A percentile compares a stretch with the other conserved stretches of the same genome.
Conservation (phyloP, 768 basidiomycete genomes). For the Pleurotus djamor region DNA sequence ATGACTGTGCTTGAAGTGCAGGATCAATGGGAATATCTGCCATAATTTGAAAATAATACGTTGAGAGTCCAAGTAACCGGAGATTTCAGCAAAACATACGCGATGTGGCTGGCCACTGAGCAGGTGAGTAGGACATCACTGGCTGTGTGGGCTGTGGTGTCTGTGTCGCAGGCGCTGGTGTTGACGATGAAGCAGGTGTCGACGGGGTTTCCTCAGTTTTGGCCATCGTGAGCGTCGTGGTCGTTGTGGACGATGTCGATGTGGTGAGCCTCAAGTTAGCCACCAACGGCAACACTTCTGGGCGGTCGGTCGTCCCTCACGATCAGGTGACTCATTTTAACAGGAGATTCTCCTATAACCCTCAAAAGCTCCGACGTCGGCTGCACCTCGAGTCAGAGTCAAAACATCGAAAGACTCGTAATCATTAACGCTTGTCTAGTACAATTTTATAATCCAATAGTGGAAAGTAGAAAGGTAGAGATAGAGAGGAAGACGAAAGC, state of each 20-base stretch:
- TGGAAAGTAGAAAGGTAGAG: not conserved
- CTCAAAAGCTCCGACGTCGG: too few species aligned
- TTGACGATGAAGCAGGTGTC: not conserved
- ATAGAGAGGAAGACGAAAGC: not conserved
- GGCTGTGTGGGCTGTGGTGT: not conserved
- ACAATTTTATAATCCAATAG: not conserved
- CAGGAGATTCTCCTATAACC: too few species aligned
- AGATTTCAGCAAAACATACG: not conserved
- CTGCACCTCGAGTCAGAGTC: too few species aligned
- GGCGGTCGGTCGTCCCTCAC: too few species aligned
- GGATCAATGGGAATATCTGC: conserved; percentile 67
- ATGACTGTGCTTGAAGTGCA: conserved; percentile 61
- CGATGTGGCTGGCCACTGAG: not conserved
- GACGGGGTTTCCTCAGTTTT: not conserved
- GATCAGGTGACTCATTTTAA: too few species aligned
- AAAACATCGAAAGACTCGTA: not conserved
- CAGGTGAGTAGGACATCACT: not conserved
- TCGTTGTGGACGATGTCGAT: too few species aligned
- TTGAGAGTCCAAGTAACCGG: not conserved
- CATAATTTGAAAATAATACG: too few species aligned
- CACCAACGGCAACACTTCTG: too few species aligned
- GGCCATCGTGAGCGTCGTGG: not conserved
- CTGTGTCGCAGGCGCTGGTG: not conserved
- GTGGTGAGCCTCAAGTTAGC: too few species aligned
- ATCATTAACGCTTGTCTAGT: not conserved